Base-by-base conservation (phyloP, 768 basidiomycete genomes). In the Tulasnella sp. region DNA sequence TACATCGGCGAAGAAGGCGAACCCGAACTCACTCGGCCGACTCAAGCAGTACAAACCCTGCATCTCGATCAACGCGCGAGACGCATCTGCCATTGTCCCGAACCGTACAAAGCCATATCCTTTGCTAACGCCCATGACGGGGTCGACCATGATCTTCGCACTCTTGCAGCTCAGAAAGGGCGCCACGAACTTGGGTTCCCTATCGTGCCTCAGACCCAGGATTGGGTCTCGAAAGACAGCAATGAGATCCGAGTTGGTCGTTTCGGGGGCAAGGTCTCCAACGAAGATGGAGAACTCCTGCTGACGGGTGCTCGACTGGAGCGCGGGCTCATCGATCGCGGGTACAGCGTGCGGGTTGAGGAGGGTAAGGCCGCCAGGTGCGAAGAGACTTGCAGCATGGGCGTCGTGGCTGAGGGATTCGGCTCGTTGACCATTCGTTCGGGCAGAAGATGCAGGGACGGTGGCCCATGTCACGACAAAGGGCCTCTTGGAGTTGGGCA, bases 251-350 rank as follows among this genome's bases (percentile, higher is more conserved):
- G 92, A 92, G 83, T 97, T 96, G 79, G 93, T 94, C 7, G 93
- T 93, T 83, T 96, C 94, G 12, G 94, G 92, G 2, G 94, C 94
- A 64, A 97, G 87, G 83, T 97, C 95, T 64, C 95, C 95, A 2
- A 97, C 95, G 80, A 97, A 97, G 74, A 97, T 94, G 83, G 93
- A 94, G 82, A 92, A 96, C 83, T 97, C 96, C 82, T 91, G 93
- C 42, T 89, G 88, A 78, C 75, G 75, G 67, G 31, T 36, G 75
- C 3, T 74, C 14, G 73, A 31, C 19, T 69, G 72, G 8, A n/a
- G 8, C 19, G 45, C 3, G 67, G 2, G 22, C 22, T 74, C 73
- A n/a, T 78, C 74, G 54, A 37, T 45, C 42, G 34, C 75, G 70
- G 45, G 78, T 76, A 25, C 75, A 77, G n/a, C 71, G 72, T 17